Evolutionary conservation across 495 filamentous ascomycete species (phyloP).

Genomic region (Staphylotrichum longicolle): DNA sequence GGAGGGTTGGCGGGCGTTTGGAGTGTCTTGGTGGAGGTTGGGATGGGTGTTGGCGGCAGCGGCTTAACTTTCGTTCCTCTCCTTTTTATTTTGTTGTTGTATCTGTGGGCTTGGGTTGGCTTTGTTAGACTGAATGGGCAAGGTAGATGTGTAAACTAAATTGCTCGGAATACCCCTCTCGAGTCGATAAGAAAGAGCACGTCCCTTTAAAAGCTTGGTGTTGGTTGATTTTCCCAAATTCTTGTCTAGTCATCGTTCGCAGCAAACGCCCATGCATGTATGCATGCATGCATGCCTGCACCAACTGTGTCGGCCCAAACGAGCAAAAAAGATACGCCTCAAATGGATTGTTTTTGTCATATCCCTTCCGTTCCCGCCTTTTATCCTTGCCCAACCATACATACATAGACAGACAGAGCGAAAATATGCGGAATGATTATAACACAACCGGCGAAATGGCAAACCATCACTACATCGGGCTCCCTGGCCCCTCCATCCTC

Average conservation of each 20-base stretch:
- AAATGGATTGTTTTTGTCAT: slow-evolving; percentile 3
- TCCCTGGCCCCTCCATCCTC: too few species aligned
- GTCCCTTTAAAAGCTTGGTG: too few species aligned
- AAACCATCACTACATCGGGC: not conserved
- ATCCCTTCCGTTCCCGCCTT: slow-evolving; percentile 14
- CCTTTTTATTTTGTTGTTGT: not conserved
- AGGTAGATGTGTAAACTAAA: not conserved
- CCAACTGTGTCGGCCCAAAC: too few species aligned
- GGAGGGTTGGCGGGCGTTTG: not conserved
- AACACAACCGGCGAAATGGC: not conserved
- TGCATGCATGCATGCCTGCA: too few species aligned
- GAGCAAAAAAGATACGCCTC: slow-evolving; percentile 6
- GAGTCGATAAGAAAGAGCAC: not conserved
- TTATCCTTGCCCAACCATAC: slow-evolving; percentile 3
- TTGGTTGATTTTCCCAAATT: too few species aligned
- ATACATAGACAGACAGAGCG: slow-evolving; percentile 1
- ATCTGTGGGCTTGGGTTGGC: not conserved
- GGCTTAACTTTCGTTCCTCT: not conserved
- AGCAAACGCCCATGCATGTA: too few species aligned
- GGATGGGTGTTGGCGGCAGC: slow-evolving; percentile 7
- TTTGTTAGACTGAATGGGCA: slow-evolving; percentile 8
- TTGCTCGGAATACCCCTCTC: slow-evolving; percentile 2
- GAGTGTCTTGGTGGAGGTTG: not conserved
- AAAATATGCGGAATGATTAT: slow-evolving; percentile 8
- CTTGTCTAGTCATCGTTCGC: too few species aligned